Evolutionary conservation across 805 yeast genomes (phyloP), one percentile per base, ranked within the genome.

Genomic region (Saccharomycopsis olivae): DNA sequence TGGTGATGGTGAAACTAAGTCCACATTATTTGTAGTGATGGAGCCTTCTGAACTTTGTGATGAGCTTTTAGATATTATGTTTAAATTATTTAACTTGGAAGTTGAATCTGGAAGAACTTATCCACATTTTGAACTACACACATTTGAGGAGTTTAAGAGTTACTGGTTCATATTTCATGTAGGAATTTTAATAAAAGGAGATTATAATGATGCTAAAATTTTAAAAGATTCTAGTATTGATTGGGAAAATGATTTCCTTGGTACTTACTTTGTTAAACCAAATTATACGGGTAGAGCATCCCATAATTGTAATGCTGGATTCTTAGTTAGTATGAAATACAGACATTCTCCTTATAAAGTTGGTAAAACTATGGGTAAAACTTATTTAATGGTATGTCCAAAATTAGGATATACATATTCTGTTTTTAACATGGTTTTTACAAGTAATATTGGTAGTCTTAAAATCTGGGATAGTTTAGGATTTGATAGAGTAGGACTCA

Each of bases 301-400:
- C 0, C 96, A 88, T 52, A 78, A 74, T 21, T 85, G 95, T 52
- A 88, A 88, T 55, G 96, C 78, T 0, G 95, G 94, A 0, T 88
- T 88, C 53, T 55, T 86, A 9, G 95, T 88, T 5, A 71, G 71
- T 43, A 64, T 66, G 6, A 47, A 47, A 0, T 61, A 62, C 19
- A 68, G 96, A 46, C 92, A 94, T 0, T 56, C 66, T 35, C 50
- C 58, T 11, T 40, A 28, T 21, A 78, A 81, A 8, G 58, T 84
- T 13, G 96, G 95, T 1, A 66, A 61, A 27, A 68, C 68, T n/a
- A 53, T 88, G 53, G 96, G 94, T 4, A 61, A 61, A 41, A 60
- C 69, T 32, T 88, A 83, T 54, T 54, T 86, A 33, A 54, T 60
- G 37, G 75, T 79, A 73, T 96, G 92, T 0, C 88, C 94, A 0